Evolutionary conservation across 352 stramenopile species (phyloP), one percentile per base, ranked within the genome.

Genomic region (Globisporangium megalacanthum): DNA sequence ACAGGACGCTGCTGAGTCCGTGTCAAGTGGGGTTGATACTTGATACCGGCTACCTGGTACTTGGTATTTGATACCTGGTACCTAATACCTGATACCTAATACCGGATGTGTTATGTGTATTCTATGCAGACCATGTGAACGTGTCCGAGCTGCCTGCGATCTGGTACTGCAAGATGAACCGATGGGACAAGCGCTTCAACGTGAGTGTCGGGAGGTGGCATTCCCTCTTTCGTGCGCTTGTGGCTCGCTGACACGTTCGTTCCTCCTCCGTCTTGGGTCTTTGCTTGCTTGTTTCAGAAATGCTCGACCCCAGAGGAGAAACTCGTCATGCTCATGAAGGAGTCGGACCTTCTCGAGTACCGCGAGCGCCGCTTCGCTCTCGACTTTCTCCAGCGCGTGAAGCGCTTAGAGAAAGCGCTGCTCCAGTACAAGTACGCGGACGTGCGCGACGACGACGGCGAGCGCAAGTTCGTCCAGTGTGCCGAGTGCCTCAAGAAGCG

Each of bases 111-210:
- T n/a, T 20, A 25, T 15, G 29, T 6, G 53, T 29, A 52, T 36
- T 58, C 25, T 57, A n/a, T 20, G 14, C 58, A 92, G 83, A 89
- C 50, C 76, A 88, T 49, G 80, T 92, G 15, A 87, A 92, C 47
- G 79, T 91, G 36, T 84, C 70, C 14, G 79, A 86, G 52, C 65
- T 92, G 17, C 83, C 83, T 17, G 74, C 78, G 15, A 77, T 69
- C 13, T 92, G 83, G 83, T 92, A 91, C 64, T 92, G 83, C 77
- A 88, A 88, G 67, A 91, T 92, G 83, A 92, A 92, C 53, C 74
- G 75, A 35, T 92, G 83, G 83, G 79, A 89, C 65, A 87, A 89
- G 54, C 72, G 67, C 31, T 83, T 80, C 57, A 92, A 91, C 58
- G 82, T 90, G 66, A 3, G 35, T 13, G 6, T 39, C 35, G 35